Evolutionary conservation across 345 rosid species (phyloP), one percentile per base, ranked within the genome.

Genomic region (Citrus cavaleriei): DNA sequence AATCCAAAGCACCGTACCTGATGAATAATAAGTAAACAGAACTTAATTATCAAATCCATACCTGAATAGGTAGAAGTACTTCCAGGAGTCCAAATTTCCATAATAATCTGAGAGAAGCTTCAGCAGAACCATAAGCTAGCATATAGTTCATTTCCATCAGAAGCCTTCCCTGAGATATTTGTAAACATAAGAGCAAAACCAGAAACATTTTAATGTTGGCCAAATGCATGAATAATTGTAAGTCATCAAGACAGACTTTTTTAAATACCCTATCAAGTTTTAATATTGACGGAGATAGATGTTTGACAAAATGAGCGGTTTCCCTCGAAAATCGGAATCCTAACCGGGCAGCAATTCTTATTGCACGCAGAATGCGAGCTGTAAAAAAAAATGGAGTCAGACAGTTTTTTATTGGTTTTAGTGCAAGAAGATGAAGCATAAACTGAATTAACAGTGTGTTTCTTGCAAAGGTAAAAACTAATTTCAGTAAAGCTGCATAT

Each of bases 21-120:
- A 68, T 70, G 70, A 34, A 72, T 59, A 77, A 32, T 59, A 77
- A 32, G 82, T 18, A 59, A 67, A 57, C 49, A 73, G 57, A 78
- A 75, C 42, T 42, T 16, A 16, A 42, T 38, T 62, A 76, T 55
- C 70, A 79, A 69, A 75, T 34, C 13, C 49, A 75, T 64, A 91
- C 98, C 91, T 93, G 98, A 81, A 93, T 51, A 8, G 99, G 99
- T 74, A 97, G 68, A 83, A 97, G 88, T 78, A 93, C 73, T 84
- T 94, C 99, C 19, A 97, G 87, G 74, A 94, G 92, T 59, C 98
- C 99, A 76, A 93, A 94, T 87, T 86, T 97, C 99, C 98, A 97
- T 63, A 97, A 77, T 78, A 90, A 83, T 80, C 98, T 91, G 75
- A 97, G 82, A 79, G 99, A 94, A 77, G 98, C 92, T 90, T 94